Base-by-base conservation (phyloP, 768 basidiomycete genomes). In the Austroboletus eburneus region DNA sequence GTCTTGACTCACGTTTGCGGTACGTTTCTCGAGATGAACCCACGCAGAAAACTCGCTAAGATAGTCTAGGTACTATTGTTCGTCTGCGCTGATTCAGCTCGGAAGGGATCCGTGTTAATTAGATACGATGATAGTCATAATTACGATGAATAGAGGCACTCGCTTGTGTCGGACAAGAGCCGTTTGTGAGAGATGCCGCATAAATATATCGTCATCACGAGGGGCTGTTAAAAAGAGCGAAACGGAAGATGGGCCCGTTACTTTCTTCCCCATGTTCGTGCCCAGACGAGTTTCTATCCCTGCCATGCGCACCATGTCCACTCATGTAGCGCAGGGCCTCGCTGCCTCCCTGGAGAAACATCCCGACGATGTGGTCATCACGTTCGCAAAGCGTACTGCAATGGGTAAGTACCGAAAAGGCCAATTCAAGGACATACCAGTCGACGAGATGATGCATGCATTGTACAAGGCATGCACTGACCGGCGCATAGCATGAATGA, bases 351-450 rank as follows among this genome's bases (percentile, higher is more conserved):
- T 89, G 24, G 73, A 84, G 64, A 87, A 81, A 74, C 80, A 74
- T 42, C 77, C 84, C 1, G 79, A 90, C 51, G 92, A 95, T 66
- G 87, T 94, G 14, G 92, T 95, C 51, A 83, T 96, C 49, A 90
- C 88, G 3, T 89, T 88, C 56, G 91, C 89, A 12, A 85, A 86
- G 63, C 81, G 93, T 41, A 93, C 90, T n/a, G 81, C 91, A n/a
- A 75, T 91, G 52, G 89, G 91, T 21, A 81, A 74, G 58, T 85
- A 87, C 29, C 90, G 81, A 75, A 97, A 95, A 65, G 95, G 95
- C 20, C 92, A 92, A 47, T 76, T 94, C 61, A 95, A 92, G 64
- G 91, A 96, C 59, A 72, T 78, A 1, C 79, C 85, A 4, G 87
- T 93, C 13, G 95, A 96, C 55, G 91, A 94, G 61, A 74, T 98